A percentile compares a stretch with the other conserved stretches of the same genome.
These are phyloP conservation scores for Penicillium sp. DNA, from an alignment of 2,329 filamentous ascomycete species.

Conservation along the genomic window DNA sequence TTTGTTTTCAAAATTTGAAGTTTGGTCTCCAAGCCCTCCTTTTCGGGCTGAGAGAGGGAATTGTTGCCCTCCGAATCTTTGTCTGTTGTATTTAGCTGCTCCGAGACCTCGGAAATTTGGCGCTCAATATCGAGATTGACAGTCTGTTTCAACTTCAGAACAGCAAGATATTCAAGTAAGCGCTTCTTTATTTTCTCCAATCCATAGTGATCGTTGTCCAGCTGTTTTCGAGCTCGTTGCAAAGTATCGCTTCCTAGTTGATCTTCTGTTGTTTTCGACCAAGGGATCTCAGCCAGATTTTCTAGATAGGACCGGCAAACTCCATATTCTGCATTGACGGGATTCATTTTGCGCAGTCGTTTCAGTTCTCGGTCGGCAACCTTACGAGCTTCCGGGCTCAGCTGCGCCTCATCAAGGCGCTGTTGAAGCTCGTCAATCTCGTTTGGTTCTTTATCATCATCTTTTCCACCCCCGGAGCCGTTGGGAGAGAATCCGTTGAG, in stretches of 20 bases:
- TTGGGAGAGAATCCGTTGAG: slow-evolving; percentile 40
- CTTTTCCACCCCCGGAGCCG: slow-evolving; percentile 39
- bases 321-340: slow-evolving; percentile 91
- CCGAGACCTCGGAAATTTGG: slow-evolving; percentile 60
- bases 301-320: slow-evolving; percentile 92
- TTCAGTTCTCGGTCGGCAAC: slow-evolving; percentile 87
- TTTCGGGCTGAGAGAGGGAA: slow-evolving; percentile 43
- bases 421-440: slow-evolving; percentile 90
- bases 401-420: slow-evolving; percentile 73
- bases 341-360: slow-evolving; percentile 89
- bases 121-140: slow-evolving; percentile 79
- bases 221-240: slow-evolving; percentile 74
- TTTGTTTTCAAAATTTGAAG: slow-evolving; percentile 73
- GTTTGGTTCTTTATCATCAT: slow-evolving; percentile 76
- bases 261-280: slow-evolving; percentile 80
- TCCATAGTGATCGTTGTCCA: slow-evolving; percentile 95
- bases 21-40: slow-evolving; percentile 54
- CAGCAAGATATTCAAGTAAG: slow-evolving; percentile 88
- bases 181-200: slow-evolving; percentile 97
- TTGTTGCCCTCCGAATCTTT: slow-evolving; percentile 58
- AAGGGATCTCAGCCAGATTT: slow-evolving; percentile 89
- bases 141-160: slow-evolving; percentile 90
- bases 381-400: slow-evolving; percentile 81
- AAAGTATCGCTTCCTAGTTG: slow-evolving; percentile 78
- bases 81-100: slow-evolving; percentile 16